Evolutionary conservation across 352 stramenopile genomes (phyloP).

Genomic region (Phytophthora gonapodyides): DNA sequence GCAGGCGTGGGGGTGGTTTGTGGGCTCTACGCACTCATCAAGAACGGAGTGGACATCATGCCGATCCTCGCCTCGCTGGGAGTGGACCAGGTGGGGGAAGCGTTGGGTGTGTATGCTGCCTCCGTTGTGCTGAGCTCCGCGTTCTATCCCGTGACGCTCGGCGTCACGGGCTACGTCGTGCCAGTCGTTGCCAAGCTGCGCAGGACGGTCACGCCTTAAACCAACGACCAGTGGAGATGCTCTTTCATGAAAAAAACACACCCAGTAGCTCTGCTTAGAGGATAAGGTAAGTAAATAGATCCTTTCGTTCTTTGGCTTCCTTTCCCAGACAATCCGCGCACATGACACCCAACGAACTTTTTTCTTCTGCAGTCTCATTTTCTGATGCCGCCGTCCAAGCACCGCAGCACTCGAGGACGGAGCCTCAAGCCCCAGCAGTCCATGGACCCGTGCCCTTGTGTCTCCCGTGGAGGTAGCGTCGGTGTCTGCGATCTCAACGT

Average conservation of each 20-base stretch:
- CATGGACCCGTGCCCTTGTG: slow-evolving; percentile 36
- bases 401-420: slow-evolving; percentile 30
- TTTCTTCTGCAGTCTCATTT: no score
- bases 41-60: slow-evolving; percentile 85
- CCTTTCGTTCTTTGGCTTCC: slow-evolving; percentile 1
- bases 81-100: slow-evolving; percentile 70
- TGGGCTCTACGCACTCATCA: slow-evolving; percentile 73
- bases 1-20: slow-evolving; percentile 79
- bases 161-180: slow-evolving; percentile 74
- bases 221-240: neutral
- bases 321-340: no score
- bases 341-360: no score
- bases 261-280: neutral
- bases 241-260: no score
- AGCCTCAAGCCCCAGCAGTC: slow-evolving; percentile 12
- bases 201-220: slow-evolving; percentile 48
- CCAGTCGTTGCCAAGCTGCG: slow-evolving; percentile 70
- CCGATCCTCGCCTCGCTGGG: slow-evolving; percentile 73
- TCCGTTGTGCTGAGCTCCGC: slow-evolving; percentile 79
- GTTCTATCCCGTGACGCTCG: slow-evolving; percentile 83
- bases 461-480: slow-evolving; percentile 27
- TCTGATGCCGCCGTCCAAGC: slow-evolving; percentile 48
- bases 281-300: no score
- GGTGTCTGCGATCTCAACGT: slow-evolving; percentile 57
- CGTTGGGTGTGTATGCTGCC: slow-evolving; percentile 75